phyloP scores from a whole-genome alignment of 139 green algal species.

The Chlorella sp. region DNA sequence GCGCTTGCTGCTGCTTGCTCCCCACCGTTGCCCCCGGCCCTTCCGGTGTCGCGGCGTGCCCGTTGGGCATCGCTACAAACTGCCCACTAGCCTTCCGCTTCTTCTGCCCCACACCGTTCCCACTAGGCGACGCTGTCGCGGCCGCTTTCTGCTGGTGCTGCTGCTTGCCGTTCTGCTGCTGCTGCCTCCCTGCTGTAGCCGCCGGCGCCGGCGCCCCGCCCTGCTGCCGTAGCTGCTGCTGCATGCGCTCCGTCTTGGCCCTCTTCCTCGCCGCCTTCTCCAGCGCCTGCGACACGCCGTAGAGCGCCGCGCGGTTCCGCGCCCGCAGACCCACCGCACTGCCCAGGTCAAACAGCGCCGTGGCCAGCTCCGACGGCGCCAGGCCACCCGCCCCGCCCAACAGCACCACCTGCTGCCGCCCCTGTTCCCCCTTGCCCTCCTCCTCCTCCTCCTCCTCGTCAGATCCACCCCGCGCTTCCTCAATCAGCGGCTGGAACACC shows the following conservation, averaged over 20 bases:
- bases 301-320: constrained; percentile 60
- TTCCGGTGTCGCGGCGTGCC: too few species aligned
- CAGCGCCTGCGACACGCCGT: constrained; percentile 42
- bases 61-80: too few species aligned
- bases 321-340: constrained; percentile 25
- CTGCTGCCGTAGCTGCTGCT: too few species aligned
- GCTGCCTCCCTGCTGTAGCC: too few species aligned
- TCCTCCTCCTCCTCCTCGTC: neutral
- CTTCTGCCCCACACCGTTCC: too few species aligned
- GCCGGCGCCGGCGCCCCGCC: too few species aligned
- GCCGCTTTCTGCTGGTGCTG: neutral
- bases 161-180: too few species aligned
- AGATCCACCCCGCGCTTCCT: constrained; percentile 31
- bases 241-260: neutral
- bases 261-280: constrained; percentile 34
- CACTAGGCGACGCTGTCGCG: too few species aligned
- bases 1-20: too few species aligned
- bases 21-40: too few species aligned
- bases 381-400: neutral
- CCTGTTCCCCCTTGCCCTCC: neutral
- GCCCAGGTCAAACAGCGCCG: constrained; percentile 56
- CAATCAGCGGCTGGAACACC: constrained; percentile 50
- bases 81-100: too few species aligned
- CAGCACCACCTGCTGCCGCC: neutral
- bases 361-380: constrained; percentile 24